A percentile compares a stretch with the other conserved stretches of the same genome.
Conservation (phyloP, 78 protist species). For the Pigoraptor vietnamica region DNA sequence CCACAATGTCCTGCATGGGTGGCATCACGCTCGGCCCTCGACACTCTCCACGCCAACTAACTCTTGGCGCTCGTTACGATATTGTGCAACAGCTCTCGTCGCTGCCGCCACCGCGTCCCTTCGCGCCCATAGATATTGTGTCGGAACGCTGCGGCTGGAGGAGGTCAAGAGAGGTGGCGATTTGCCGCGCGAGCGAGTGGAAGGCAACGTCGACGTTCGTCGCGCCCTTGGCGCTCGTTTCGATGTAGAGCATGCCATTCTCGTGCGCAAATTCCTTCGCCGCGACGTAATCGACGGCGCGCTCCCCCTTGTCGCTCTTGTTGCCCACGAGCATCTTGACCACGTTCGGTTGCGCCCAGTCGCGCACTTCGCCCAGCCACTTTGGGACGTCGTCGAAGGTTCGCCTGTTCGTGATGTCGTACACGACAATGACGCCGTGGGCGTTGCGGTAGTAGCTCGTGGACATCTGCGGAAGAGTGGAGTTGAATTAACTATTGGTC, state of each 20-base stretch:
- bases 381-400: constrained; percentile 7
- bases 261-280: constrained; percentile 23
- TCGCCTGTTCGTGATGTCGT: constrained; percentile 28
- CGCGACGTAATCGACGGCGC: background rate
- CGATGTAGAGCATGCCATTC: constrained; percentile 7
- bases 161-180: background rate
- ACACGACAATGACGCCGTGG: constrained; percentile 36
- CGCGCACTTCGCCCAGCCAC: constrained; percentile 20
- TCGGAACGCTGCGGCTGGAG: background rate
- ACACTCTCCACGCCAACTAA: too few relatives aligned
- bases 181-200: background rate
- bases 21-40: too few relatives aligned
- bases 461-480: constrained; percentile 23
- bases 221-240: constrained; percentile 16
- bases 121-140: background rate
- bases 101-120: background rate
- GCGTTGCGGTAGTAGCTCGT: constrained; percentile 39
- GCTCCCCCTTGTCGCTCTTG: constrained; percentile 13
- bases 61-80: too few relatives aligned
- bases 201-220: constrained; percentile 9
- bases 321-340: constrained; percentile 23
- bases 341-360: constrained; percentile 1
- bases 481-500: too few relatives aligned
- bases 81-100: background rate
- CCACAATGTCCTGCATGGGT: background rate